A percentile compares a stretch with the other conserved stretches of the same genome.
phyloP scores from a whole-genome alignment of 78 protist species.

The Planoprotostelium fungivorum region DNA sequence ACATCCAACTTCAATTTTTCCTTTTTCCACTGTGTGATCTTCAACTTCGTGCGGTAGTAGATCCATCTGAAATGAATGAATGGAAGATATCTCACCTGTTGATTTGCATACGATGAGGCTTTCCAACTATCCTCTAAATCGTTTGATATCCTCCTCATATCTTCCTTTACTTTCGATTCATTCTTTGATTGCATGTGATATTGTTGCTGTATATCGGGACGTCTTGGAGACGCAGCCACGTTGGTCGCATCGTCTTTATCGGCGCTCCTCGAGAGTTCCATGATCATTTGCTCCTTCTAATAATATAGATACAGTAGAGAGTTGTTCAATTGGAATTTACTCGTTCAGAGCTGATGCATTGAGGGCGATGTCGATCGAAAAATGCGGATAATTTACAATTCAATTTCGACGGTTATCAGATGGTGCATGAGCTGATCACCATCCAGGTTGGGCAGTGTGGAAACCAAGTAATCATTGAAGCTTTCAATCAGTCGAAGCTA shows the following conservation, averaged over 20 bases:
- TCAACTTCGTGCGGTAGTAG: no score
- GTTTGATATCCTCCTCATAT: not conserved
- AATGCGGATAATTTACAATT: no score
- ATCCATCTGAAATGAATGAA: no score
- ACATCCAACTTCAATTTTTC: not conserved
- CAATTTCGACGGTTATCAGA: no score
- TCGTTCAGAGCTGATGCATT: no score
- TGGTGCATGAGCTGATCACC: conserved; percentile 56
- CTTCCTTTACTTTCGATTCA: not conserved
- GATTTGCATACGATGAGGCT: not conserved
- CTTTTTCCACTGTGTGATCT: not conserved
- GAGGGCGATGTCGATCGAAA: no score
- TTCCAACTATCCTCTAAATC: not conserved
- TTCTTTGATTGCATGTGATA: not conserved
- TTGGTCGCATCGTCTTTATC: no score
- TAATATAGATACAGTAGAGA: no score
- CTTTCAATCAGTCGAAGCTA: not conserved
- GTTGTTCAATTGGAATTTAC: no score
- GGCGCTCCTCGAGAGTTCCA: no score
- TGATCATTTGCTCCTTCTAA: no score
- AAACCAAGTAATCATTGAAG: conserved; percentile 58
- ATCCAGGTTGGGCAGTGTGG: conserved; percentile 91
- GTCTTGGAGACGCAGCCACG: no score
- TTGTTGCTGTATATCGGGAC: not conserved
- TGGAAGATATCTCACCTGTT: not conserved